phyloP scores from a whole-genome alignment of 441 rosid genomes.

The Omphalea diandra region DNA sequence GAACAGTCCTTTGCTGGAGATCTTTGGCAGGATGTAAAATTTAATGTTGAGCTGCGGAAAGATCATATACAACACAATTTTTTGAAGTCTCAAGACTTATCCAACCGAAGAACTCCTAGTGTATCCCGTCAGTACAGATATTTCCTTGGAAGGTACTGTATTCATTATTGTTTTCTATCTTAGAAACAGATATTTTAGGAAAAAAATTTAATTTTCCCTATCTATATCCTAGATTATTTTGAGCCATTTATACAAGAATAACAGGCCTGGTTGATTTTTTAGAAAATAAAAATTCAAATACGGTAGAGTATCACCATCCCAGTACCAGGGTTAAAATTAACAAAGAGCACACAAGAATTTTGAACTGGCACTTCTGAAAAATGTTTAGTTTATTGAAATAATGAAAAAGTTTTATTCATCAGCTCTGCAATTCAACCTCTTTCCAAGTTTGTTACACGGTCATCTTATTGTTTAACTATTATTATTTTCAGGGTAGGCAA shows the following conservation, averaged over 20 bases:
- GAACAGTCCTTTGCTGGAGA: slow-evolving; percentile 68
- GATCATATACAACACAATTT: slow-evolving; percentile 57
- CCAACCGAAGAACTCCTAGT: slow-evolving; percentile 69
- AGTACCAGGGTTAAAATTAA: background rate
- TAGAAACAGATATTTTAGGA: background rate
- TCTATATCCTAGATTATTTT: background rate
- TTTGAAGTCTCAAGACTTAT: slow-evolving; percentile 55
- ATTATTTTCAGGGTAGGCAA: slow-evolving; percentile 38
- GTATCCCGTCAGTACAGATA: slow-evolving; percentile 60
- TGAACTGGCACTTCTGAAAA: background rate
- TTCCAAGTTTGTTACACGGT: background rate
- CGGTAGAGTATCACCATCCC: slow-evolving; percentile 12
- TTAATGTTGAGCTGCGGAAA: slow-evolving; percentile 47
- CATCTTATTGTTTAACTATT: slow-evolving; percentile 5
- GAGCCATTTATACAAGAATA: background rate
- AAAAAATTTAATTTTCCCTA: background rate
- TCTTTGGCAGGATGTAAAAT: slow-evolving; percentile 61
- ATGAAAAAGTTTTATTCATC: background rate
- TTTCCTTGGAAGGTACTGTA: slow-evolving; percentile 72
- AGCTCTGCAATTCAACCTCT: background rate
- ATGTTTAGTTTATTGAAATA: background rate
- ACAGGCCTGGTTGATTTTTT: background rate
- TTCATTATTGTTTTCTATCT: background rate
- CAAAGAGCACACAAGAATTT: background rate
- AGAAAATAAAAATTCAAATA: background rate